phyloP scores from a whole-genome alignment of 78 protist genomes.

The Capsaspora owczarzaki region DNA sequence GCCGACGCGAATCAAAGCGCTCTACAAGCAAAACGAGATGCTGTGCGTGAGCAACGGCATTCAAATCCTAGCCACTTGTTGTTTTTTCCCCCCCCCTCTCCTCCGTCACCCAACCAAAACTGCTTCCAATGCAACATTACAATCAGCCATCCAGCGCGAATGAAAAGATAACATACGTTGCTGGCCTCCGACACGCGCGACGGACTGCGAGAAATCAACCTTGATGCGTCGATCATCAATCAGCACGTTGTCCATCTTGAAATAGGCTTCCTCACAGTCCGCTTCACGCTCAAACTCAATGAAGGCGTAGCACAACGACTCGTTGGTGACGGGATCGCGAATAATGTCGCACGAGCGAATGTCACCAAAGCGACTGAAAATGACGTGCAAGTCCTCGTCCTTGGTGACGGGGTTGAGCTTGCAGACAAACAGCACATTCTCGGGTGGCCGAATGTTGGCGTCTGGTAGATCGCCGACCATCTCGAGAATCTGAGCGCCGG shows the following conservation, averaged over 20 bases:
- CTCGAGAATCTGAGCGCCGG: constrained; percentile 71
- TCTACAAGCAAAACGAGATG: background rate
- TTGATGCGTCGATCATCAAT: constrained; percentile 96
- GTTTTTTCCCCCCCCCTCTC: background rate
- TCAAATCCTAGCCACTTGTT: background rate
- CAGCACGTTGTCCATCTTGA: constrained; percentile 90
- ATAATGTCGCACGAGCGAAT: constrained; percentile 69
- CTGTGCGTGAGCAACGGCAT: background rate
- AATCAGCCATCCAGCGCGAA: background rate
- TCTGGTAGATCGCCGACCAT: constrained; percentile 84
- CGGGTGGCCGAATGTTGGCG: constrained; percentile 91
- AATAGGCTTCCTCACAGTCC: constrained; percentile 70
- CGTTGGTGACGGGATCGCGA: constrained; percentile 71
- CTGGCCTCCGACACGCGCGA: constrained; percentile 38
- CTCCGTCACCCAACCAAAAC: background rate
- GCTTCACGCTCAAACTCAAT: constrained; percentile 75
- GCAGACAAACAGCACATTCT: constrained; percentile 93
- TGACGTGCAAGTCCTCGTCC: constrained; percentile 82
- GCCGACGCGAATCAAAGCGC: background rate
- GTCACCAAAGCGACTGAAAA: constrained; percentile 86
- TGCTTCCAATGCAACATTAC: too few relatives aligned
- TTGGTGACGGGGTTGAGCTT: constrained; percentile 87
- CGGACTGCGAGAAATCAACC: constrained; percentile 91
- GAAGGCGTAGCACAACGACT: constrained; percentile 87
- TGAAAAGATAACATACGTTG: too few relatives aligned